Evolutionary conservation across 2,329 filamentous ascomycete species (phyloP), one percentile per base, ranked within the genome.

Genomic region (Fusarium redolens): DNA sequence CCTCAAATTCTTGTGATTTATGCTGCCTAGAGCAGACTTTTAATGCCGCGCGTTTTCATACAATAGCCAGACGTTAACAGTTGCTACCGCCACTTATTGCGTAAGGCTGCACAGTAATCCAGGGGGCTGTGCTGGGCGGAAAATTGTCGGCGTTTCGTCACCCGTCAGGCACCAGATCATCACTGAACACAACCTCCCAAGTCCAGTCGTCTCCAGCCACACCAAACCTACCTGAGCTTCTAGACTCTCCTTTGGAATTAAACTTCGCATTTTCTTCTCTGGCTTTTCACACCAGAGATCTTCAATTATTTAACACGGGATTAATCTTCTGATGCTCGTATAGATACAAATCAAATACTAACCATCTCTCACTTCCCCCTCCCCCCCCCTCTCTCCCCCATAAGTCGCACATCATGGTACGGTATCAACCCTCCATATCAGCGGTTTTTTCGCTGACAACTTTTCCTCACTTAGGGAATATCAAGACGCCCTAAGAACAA

Each of bases 401-500:
- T 64, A 62, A 66, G 67, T 75, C 68, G 66, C 66, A 65, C 68
- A 73, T 66, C 75, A 82, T 82, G 81, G 81, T 82, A 81, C 75
- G 81, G 65, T 70, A 47, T 40, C 57, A 57, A 55, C 67, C 58
- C 22, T 51, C 61, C 64, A 69, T 47, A 58, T 60, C 41, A n/a
- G 52, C 61, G 45, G 58, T 50, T 57, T 51, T 52, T 62, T 65
- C 44, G 66, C 71, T 77, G 50, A 69, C 69, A 62, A 59, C 30
- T 52, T 55, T 54, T 58, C 51, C 37, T 37, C 64, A 41, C 55
- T 35, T 64, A 84, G 82, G 82, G 78, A 79, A 81, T 83, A 77
- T 82, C 82, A 67, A 77, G 80, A 76, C 81, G 82, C 75, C 82
- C 82, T 62, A 84, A 83, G 78, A 81, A 83, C 71, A 84, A 82